These are phyloP conservation scores for Haemoproteus tartakovskyi DNA, from an alignment of 169 alveolate genomes.

Conservation along the genomic window DNA sequence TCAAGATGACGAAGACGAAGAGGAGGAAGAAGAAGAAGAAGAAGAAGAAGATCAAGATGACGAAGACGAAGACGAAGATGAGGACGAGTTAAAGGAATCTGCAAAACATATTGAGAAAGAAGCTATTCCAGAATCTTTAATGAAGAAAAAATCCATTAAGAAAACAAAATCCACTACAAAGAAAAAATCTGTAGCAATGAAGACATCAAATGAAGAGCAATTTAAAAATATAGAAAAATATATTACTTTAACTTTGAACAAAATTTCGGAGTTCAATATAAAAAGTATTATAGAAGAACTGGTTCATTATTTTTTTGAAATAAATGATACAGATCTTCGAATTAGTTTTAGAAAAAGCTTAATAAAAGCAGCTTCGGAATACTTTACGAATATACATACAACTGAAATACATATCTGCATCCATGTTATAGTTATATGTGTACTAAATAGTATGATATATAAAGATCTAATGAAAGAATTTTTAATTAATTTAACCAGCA, in stretches of 20 bases:
- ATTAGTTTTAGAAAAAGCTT: conserved; percentile 4
- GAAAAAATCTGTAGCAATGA: no score
- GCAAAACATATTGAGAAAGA: neutral
- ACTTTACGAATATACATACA: conserved; percentile 33
- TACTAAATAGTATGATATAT: conserved; percentile 29
- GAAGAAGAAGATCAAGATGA: neutral
- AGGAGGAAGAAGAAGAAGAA: neutral
- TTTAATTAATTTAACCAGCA: conserved; percentile 8
- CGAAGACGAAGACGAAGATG: neutral
- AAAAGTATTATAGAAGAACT: conserved; percentile 46
- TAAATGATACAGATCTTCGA: conserved; percentile 6
- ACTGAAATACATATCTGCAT: conserved; percentile 57
- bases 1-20: neutral
- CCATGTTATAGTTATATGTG: conserved; percentile 22
- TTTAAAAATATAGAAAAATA: conserved; percentile 43
- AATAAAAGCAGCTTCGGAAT: conserved; percentile 4
- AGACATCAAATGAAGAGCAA: conserved; percentile 20
- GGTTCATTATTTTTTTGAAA: conserved; percentile 41
- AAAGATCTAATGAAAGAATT: conserved; percentile 26
- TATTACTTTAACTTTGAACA: conserved; percentile 23
- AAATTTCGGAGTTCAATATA: conserved; percentile 59
- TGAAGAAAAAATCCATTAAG: conserved; percentile 7
- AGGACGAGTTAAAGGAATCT: neutral
- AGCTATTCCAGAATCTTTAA: conserved; percentile 5
- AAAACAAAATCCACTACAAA: neutral